A percentile compares a stretch with the other conserved stretches of the same genome.
Conservation (phyloP, 2,329 filamentous ascomycete species). For the Coleophoma eucalyptorum region DNA sequence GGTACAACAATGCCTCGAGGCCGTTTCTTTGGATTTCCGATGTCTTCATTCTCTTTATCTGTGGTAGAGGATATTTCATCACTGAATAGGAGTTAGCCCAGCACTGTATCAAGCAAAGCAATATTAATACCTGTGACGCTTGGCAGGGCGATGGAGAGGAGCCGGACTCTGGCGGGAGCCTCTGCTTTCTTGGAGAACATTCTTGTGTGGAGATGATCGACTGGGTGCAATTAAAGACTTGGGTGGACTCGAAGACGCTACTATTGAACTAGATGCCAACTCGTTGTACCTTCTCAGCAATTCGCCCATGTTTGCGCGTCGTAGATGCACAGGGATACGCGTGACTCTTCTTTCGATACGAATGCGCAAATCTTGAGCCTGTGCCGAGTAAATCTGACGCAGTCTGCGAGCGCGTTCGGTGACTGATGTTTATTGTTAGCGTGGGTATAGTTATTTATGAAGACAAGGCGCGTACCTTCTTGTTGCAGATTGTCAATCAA, state of each 20-base stretch:
- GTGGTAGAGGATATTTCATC: constrained; percentile 53
- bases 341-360: constrained; percentile 92
- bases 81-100: constrained; percentile 38
- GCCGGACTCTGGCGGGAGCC: constrained; percentile 18
- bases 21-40: constrained; percentile 69
- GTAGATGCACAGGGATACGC: constrained; percentile 76
- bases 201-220: constrained; percentile 15
- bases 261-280: constrained; percentile 1
- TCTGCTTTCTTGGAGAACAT: constrained; percentile 17
- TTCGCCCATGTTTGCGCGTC: constrained; percentile 79
- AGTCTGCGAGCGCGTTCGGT: constrained; percentile 84
- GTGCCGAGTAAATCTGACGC: constrained; percentile 82
- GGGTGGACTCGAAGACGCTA: background rate
- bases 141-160: constrained; percentile 31
- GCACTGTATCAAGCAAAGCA: background rate
- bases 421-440: constrained; percentile 47
- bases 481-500: constrained; percentile 86
- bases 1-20: constrained; percentile 26
- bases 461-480: constrained; percentile 59
- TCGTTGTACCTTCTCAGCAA: constrained; percentile 38
- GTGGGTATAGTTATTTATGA: constrained; percentile 5
- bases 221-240: background rate
- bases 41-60: constrained; percentile 74
- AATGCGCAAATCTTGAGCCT: constrained; percentile 79
- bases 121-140: constrained; percentile 46